Conservation (phyloP, 805 yeast genomes). For the Myxozyma geophila region DNA sequence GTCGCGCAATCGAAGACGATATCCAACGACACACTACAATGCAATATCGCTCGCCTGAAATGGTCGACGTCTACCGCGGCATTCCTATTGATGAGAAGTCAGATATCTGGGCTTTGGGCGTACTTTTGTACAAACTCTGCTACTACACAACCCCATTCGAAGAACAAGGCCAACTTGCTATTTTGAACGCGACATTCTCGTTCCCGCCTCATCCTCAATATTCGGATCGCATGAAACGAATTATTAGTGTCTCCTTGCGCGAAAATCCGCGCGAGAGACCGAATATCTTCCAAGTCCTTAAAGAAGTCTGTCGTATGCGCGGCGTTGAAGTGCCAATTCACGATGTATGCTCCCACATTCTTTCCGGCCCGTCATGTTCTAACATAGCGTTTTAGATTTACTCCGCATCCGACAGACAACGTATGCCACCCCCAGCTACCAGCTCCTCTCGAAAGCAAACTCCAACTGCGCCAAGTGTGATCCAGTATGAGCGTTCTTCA, state of each 20-base stretch:
- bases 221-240: conserved; percentile 70
- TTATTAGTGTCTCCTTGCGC: conserved; percentile 78
- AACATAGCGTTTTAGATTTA: conserved; percentile 6
- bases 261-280: conserved; percentile 85
- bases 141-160: conserved; percentile 96
- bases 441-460: neutral
- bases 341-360: conserved; percentile 18
- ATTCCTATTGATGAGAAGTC: conserved; percentile 87
- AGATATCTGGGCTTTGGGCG: conserved; percentile 97
- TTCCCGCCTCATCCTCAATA: conserved; percentile 73
- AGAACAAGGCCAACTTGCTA: conserved; percentile 78
- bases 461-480: conserved; percentile 4
- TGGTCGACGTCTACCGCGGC: conserved; percentile 85
- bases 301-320: conserved; percentile 64
- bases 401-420: conserved; percentile 6
- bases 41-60: conserved; percentile 93
- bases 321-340: conserved; percentile 57
- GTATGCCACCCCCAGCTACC: conserved; percentile 29
- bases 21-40: conserved; percentile 91
- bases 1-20: conserved; percentile 78
- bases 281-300: conserved; percentile 77
- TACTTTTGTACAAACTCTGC: conserved; percentile 85
- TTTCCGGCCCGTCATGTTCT: neutral
- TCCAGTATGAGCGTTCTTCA: conserved; percentile 17
- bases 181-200: conserved; percentile 78